Evolutionary conservation across 2,329 filamentous ascomycete species (phyloP), one percentile per base, ranked within the genome.

Genomic region (Zasmidium angulare): DNA sequence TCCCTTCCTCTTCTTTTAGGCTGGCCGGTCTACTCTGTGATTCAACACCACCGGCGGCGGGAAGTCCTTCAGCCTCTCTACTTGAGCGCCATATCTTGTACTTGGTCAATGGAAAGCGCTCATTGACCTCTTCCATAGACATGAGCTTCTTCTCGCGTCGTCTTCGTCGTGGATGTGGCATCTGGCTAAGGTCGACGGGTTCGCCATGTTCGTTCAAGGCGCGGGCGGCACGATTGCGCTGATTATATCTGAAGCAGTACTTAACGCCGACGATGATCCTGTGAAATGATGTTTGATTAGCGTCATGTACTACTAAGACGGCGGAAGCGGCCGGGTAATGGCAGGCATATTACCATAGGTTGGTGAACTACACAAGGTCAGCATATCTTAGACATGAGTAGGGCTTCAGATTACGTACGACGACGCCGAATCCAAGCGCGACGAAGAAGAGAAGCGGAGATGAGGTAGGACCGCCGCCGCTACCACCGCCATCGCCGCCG

Each of bases 261-360:
- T 99, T 99, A 62, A 99, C 95, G 68, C 95, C 95, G 62, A 99
- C 95, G 69, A 99, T 99, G 71, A 99, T 99, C 95, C 95, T 99
- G 55, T 43, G 20, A 23, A n/a, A 53, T 20, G 55, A 55, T 50
- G 40, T 49, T 22, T 51, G 50, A 40, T 66, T 64, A 66, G 62
- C 62, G 59, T 63, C 55, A 53, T 53, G 52, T 47, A 23, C 43
- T 47, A 55, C 46, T 31, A 31, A 19, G 21, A 49, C 9, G 51
- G 51, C 43, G 20, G 51, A 55, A 22, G 20, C 46, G 46, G 29
- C 10, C 50, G 40, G 24, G 26, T 49, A 24, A 50, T 9, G 46
- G 47, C 58, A 55, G 51, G 54, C 76, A 52, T 36, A 46, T 46
- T 83, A 98, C 95, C 95, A 99, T 76, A 99, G 80, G 76, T 99